Base-by-base conservation (phyloP, 108 stramenopile species). In the Pseudonitzschia pungens region DNA sequence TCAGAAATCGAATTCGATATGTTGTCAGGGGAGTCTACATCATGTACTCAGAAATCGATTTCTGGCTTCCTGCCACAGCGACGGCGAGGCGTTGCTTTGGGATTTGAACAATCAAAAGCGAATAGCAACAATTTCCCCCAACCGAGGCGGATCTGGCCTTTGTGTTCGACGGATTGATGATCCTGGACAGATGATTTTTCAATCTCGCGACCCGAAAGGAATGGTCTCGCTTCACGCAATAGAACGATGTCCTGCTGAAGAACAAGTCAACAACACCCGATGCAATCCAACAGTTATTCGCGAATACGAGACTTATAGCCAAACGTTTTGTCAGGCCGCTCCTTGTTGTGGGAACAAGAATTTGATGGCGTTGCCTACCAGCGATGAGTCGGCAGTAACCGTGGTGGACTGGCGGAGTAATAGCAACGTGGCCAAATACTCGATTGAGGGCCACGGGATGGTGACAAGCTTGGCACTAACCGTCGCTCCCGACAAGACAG, bases 221-320 rank as follows among this genome's bases (percentile, higher is more conserved):
- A 89, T 85, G 14, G 89, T 94, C 7, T 83, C 93, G 14, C 73
- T 94, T 52, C 87, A 90, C 77, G 78, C 89, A 62, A 32, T 81
- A 33, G 63, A 83, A 36, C 57, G 55, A 59, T 53, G 32, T 76
- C 74, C 18, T 48, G 45, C 18, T 18, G 45, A 12, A 18, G 14
- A 14, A 54, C 69, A 66, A 68, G 4, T 55, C 72, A 33, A 32
- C 42, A 26, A 56, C 54, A 54, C 24, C 44, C 15, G n/a, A 31
- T 56, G 29, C 45, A 27, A 53, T 5, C 24, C 31, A 14, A 60
- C 67, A 5, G 43, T 69, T 1, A 33, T 65, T 20, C 72, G 57
- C 52, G 15, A 64, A 22, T 74, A 68, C 52, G 33, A 81, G 63
- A 85, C 87, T 2, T 44, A 77, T 22, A 89, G 87, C 21, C 71